A percentile compares a stretch with the other conserved stretches of the same genome.
phyloP scores from a whole-genome alignment of 164 flowering plant genomes.

The Nelumbo lutea region DNA sequence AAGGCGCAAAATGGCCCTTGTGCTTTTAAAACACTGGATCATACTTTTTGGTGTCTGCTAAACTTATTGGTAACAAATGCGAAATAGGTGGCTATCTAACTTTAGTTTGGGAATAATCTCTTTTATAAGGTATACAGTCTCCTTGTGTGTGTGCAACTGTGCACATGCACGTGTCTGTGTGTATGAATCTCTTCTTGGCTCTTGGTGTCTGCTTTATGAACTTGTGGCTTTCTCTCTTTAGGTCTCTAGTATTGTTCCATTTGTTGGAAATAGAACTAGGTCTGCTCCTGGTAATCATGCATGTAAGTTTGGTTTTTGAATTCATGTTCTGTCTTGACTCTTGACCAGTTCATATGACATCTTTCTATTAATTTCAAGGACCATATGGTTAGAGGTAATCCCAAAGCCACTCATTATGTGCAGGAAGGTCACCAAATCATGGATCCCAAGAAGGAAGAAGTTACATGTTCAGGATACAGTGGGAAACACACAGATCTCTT shows the following conservation, averaged over 20 bases:
- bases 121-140: no score
- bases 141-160: no score
- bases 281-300: background rate
- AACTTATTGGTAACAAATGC: background rate
- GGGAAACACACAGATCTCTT: constrained; percentile 39
- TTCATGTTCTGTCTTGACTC: background rate
- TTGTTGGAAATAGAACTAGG: background rate
- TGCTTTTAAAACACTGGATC: no score
- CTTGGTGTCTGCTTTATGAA: no score
- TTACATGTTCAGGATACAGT: constrained; percentile 21
- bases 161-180: no score
- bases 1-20: no score
- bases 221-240: no score
- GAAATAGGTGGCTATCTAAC: background rate
- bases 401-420: constrained; percentile 8
- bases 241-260: no score
- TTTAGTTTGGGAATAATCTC: no score
- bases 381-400: background rate
- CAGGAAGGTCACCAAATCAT: constrained; percentile 35
- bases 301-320: background rate
- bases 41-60: no score
- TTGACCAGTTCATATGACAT: background rate
- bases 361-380: background rate
- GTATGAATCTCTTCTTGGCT: no score
- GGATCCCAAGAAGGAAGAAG: constrained; percentile 19